Conservation (phyloP, 495 filamentous ascomycete species). For the Talaromyces trachyspermus region DNA sequence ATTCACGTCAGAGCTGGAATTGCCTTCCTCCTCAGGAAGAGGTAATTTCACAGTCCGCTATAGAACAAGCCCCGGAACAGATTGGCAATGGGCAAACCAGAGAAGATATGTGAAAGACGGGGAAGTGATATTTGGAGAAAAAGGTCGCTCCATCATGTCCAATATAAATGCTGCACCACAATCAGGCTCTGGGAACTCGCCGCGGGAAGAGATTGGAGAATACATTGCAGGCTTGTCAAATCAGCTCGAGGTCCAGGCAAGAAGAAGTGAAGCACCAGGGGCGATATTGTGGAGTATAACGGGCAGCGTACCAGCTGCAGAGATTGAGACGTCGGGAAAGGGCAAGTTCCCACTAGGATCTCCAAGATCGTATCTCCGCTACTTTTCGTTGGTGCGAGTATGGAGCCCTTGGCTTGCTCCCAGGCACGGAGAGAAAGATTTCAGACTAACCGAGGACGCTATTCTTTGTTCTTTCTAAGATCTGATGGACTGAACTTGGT, state of each 20-base stretch:
- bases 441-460: conserved; percentile 66
- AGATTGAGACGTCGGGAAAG: conserved; percentile 48
- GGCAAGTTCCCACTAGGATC: conserved; percentile 53
- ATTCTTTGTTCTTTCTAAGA: conserved; percentile 76
- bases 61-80: conserved; percentile 41
- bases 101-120: conserved; percentile 55
- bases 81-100: conserved; percentile 74
- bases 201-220: conserved; percentile 41
- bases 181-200: conserved; percentile 11
- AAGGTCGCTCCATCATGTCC: conserved; percentile 7
- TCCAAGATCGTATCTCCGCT: conserved; percentile 50
- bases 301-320: conserved; percentile 43
- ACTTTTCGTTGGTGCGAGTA: conserved; percentile 73
- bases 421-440: conserved; percentile 63
- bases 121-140: conserved; percentile 42
- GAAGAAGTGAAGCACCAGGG: conserved; percentile 59
- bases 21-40: conserved; percentile 26
- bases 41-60: conserved; percentile 72
- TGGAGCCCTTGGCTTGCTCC: conserved; percentile 85
- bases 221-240: conserved; percentile 56
- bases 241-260: conserved; percentile 46
- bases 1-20: conserved; percentile 22
- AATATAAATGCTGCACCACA: conserved; percentile 7
- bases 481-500: conserved; percentile 69
- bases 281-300: conserved; percentile 66